Evolutionary conservation across 257 asterid species (phyloP), one percentile per base, ranked within the genome.

Genomic region (Leptodermis oblonga): DNA sequence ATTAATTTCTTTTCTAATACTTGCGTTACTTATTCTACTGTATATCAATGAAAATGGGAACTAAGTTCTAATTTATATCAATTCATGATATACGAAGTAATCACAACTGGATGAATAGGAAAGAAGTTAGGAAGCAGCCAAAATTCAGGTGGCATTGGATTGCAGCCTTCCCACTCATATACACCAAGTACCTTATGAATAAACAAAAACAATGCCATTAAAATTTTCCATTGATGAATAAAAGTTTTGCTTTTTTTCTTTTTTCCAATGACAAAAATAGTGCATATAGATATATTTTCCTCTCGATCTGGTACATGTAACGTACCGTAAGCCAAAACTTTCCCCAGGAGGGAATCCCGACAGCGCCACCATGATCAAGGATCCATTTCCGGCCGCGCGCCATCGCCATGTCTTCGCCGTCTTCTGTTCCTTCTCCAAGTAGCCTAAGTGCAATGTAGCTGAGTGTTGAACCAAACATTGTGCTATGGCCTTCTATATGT

Each of bases 61-160:
- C n/a, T n/a, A n/a, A n/a, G n/a, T n/a, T n/a, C n/a, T n/a, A n/a
- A n/a, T n/a, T n/a, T n/a, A n/a, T n/a, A n/a, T n/a, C n/a, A n/a
- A n/a, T n/a, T n/a, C n/a, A n/a, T n/a, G n/a, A n/a, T n/a, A n/a
- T n/a, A n/a, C n/a, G n/a, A n/a, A n/a, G n/a, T n/a, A n/a, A n/a
- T n/a, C n/a, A n/a, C n/a, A 80, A 86, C 86, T 77, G 92, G 89
- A 78, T 82, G 86, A 18, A 78, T 37, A 1, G 88, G 88, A 17
- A 64, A 70, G 7, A 58, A 14, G 3, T 69, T 54, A 9, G 90
- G 90, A 23, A 87, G 65, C 28, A 87, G 76, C 90, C 85, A 84
- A n/a, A 85, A 65, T 42, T 87, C 93, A 7, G 90, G 93, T 23
- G 88, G 87, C 72, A 87, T 15, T 6, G 93, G 90, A 58, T 87